Evolutionary conservation across 805 yeast genomes (phyloP).

Genomic region (Zygoascus bituminiphila): DNA sequence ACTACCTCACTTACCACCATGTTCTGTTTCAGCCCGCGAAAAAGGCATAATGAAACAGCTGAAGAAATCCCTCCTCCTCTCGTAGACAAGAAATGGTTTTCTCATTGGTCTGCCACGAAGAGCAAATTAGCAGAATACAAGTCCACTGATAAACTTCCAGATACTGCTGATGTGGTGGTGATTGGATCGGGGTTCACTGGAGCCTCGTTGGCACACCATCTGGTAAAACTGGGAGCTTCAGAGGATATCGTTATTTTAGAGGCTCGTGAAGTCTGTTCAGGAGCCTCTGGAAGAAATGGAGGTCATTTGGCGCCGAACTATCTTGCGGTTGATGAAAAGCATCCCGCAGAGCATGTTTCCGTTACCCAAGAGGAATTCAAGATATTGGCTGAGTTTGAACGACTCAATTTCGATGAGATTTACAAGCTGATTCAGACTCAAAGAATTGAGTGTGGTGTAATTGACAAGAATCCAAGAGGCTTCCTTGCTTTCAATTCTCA

Average conservation of each 20-base stretch:
- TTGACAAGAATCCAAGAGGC: constrained; percentile 31
- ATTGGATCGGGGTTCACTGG: constrained; percentile 43
- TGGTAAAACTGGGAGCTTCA: constrained; percentile 15
- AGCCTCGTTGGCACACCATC: constrained; percentile 32
- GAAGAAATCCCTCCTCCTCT: constrained; percentile 5
- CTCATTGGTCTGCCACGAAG: constrained; percentile 9
- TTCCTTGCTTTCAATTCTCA: constrained; percentile 14
- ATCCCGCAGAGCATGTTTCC: background rate
- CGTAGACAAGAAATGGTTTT: constrained; percentile 3
- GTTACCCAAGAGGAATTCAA: background rate
- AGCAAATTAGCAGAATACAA: constrained; percentile 7
- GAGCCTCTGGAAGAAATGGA: constrained; percentile 44
- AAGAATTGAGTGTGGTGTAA: constrained; percentile 33
- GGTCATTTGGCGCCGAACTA: constrained; percentile 38
- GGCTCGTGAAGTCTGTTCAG: constrained; percentile 35
- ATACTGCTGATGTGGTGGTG: constrained; percentile 32
- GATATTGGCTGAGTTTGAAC: constrained; percentile 7
- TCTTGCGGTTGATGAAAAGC: background rate
- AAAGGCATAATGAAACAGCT: background rate
- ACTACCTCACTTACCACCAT: background rate
- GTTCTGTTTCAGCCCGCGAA: constrained; percentile 1
- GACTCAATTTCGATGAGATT: constrained; percentile 9
- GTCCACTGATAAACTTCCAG: constrained; percentile 27
- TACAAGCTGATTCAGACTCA: constrained; percentile 27
- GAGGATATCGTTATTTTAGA: constrained; percentile 30